A percentile compares a stretch with the other conserved stretches of the same genome.
phyloP scores from a whole-genome alignment of 768 basidiomycete species.

The Psilocybe subaeruginosa region DNA sequence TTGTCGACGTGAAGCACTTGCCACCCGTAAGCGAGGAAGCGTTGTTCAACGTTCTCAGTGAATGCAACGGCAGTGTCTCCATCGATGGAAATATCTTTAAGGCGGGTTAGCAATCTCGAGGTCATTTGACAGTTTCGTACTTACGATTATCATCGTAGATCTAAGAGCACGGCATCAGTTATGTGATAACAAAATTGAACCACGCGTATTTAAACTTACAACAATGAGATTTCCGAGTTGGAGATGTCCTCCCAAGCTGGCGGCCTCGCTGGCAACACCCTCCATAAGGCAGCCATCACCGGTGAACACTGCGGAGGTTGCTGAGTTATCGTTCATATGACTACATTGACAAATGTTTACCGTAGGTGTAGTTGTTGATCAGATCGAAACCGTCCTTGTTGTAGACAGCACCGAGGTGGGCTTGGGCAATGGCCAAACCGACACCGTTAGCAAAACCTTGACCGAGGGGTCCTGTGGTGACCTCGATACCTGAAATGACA shows the following conservation, averaged over 20 bases:
- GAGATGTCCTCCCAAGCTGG: conserved; percentile 91
- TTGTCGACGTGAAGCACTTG: conserved; percentile 85
- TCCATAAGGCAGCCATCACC: conserved; percentile 99
- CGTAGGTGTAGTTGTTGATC: conserved; percentile 88
- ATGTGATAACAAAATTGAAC: background rate
- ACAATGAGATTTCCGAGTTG: conserved; percentile 92
- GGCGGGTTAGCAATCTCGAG: background rate
- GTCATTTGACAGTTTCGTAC: conserved; percentile 27
- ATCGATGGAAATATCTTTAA: conserved; percentile 91
- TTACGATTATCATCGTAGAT: conserved; percentile 96
- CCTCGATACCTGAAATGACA: conserved; percentile 63
- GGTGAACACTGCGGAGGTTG: conserved; percentile 63
- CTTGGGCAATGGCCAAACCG: conserved; percentile 91
- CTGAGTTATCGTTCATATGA: conserved; percentile 9
- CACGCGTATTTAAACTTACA: conserved; percentile 45
- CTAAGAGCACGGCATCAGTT: conserved; percentile 36
- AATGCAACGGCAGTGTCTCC: conserved; percentile 91
- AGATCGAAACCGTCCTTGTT: conserved; percentile 86
- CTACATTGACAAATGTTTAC: conserved; percentile 38
- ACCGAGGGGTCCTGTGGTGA: conserved; percentile 95
- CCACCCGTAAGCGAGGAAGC: conserved; percentile 94
- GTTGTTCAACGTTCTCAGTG: conserved; percentile 89
- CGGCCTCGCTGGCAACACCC: conserved; percentile 92
- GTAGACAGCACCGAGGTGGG: conserved; percentile 86
- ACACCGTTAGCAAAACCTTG: conserved; percentile 95